Percentiles rank a stretch among this genome's conserved stretches.
phyloP scores from a whole-genome alignment of 2,329 filamentous ascomycete species.

The Sphaerulina populicola region DNA sequence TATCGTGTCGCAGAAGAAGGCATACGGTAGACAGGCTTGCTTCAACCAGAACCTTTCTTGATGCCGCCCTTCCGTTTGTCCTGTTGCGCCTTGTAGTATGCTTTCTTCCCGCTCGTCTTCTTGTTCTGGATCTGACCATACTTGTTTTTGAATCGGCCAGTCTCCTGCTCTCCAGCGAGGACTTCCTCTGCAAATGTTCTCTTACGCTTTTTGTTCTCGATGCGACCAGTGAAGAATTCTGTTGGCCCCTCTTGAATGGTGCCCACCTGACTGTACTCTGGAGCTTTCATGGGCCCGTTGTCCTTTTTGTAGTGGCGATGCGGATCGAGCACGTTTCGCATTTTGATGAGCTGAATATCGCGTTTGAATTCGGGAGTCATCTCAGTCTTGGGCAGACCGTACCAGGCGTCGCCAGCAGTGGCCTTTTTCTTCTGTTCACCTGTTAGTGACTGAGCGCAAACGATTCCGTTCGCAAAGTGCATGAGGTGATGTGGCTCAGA shows the following conservation, averaged over 20 bases:
- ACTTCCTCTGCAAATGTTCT: constrained; percentile 79
- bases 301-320: constrained; percentile 91
- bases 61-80: constrained; percentile 43
- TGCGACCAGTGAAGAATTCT: constrained; percentile 72
- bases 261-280: constrained; percentile 80
- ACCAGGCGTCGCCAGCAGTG: constrained; percentile 77
- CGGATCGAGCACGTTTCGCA: constrained; percentile 80
- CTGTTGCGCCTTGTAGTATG: constrained; percentile 74
- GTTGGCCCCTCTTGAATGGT: constrained; percentile 81
- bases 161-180: constrained; percentile 57
- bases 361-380: constrained; percentile 78
- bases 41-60: constrained; percentile 31
- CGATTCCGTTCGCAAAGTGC: constrained; percentile 8
- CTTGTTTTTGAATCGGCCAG: constrained; percentile 71
- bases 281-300: constrained; percentile 58
- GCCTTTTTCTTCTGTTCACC: constrained; percentile 47
- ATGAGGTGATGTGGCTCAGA: constrained; percentile 45
- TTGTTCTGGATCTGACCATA: constrained; percentile 74
- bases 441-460: constrained; percentile 20
- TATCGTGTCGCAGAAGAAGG: constrained; percentile 3
- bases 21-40: constrained; percentile 1
- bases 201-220: constrained; percentile 82
- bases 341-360: constrained; percentile 80
- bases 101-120: constrained; percentile 83
- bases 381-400: constrained; percentile 73